phyloP scores from a whole-genome alignment of 768 basidiomycete genomes.

The Amanita subjunquillea region DNA sequence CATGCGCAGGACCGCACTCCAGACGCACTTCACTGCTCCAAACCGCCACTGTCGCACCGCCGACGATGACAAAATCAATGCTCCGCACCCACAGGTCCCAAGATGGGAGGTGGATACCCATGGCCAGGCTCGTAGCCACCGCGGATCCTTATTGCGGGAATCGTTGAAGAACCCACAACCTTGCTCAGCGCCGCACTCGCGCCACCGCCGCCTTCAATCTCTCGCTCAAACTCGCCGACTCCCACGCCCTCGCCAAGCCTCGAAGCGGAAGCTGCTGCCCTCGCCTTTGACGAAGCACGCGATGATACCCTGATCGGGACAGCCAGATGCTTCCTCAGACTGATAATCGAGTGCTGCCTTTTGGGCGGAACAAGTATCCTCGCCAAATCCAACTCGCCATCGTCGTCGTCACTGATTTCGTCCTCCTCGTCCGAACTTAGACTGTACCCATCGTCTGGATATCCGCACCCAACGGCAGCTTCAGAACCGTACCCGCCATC shows the following conservation, averaged over 20 bases:
- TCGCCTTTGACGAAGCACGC: neutral
- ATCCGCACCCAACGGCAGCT: neutral
- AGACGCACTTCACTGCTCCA: too few relatives aligned
- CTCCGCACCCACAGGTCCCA: neutral
- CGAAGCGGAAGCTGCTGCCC: neutral
- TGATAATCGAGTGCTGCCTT: slow-evolving; percentile 65
- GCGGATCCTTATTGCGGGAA: slow-evolving; percentile 4
- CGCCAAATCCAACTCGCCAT: slow-evolving; percentile 53
- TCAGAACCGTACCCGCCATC: slow-evolving; percentile 3
- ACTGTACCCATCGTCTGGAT: neutral
- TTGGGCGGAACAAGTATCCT: slow-evolving; percentile 60
- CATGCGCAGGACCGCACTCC: neutral
- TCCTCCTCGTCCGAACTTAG: slow-evolving; percentile 11
- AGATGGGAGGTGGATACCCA: neutral
- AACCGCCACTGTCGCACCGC: neutral
- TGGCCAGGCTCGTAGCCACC: neutral
- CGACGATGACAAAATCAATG: neutral
- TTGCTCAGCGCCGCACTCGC: slow-evolving; percentile 3
- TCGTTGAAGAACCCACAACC: slow-evolving; percentile 1
- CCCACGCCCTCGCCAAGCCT: slow-evolving; percentile 4
- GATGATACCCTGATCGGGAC: neutral
- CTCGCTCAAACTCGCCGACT: neutral
- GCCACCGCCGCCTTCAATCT: slow-evolving; percentile 4
- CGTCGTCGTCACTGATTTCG: slow-evolving; percentile 21
- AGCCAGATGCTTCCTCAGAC: slow-evolving; percentile 51